These are phyloP conservation scores for Wilhelminamyces savonicus DNA, from an alignment of 805 yeast genomes.

Conservation along the genomic window DNA sequence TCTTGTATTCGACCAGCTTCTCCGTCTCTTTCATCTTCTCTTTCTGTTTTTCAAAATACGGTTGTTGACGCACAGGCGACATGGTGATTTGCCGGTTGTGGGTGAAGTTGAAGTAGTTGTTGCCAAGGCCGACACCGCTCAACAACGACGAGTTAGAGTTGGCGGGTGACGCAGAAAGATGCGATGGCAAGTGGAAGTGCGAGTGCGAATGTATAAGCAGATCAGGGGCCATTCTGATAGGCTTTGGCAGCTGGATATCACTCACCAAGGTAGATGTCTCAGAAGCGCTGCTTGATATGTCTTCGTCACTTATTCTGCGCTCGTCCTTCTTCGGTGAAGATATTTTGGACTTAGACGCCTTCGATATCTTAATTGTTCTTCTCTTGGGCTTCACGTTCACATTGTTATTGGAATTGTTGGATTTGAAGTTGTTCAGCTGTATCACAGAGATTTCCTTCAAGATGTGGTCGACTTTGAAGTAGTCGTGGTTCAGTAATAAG, in stretches of 20 bases:
- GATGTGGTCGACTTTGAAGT: constrained; percentile 28
- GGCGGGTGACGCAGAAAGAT: constrained; percentile 10
- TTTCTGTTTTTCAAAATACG: background rate
- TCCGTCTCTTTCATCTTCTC: constrained; percentile 7
- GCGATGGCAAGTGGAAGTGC: constrained; percentile 12
- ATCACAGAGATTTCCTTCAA: constrained; percentile 37
- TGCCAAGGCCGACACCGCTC: constrained; percentile 36
- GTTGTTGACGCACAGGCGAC: constrained; percentile 20
- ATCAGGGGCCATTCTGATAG: constrained; percentile 4
- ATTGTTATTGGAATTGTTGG: constrained; percentile 17
- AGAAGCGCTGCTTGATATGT: background rate
- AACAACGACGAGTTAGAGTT: constrained; percentile 15
- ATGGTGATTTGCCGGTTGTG: constrained; percentile 15
- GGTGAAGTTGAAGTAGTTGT: constrained; percentile 26
- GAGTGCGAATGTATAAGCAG: constrained; percentile 12
- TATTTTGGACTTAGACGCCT: constrained; percentile 6
- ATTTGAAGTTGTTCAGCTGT: constrained; percentile 38
- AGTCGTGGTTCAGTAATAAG: constrained; percentile 22
- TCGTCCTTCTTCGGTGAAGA: constrained; percentile 1
- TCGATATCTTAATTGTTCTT: constrained; percentile 29
- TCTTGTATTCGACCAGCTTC: constrained; percentile 3
- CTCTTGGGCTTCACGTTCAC: constrained; percentile 34
- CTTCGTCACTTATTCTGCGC: background rate
- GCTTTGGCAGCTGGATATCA: constrained; percentile 7
- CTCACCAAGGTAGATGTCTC: background rate